Percentiles rank a stretch among this genome's conserved stretches.
Evolutionary conservation across 495 filamentous ascomycete species (phyloP).

Genomic region (Halenospora varia): DNA sequence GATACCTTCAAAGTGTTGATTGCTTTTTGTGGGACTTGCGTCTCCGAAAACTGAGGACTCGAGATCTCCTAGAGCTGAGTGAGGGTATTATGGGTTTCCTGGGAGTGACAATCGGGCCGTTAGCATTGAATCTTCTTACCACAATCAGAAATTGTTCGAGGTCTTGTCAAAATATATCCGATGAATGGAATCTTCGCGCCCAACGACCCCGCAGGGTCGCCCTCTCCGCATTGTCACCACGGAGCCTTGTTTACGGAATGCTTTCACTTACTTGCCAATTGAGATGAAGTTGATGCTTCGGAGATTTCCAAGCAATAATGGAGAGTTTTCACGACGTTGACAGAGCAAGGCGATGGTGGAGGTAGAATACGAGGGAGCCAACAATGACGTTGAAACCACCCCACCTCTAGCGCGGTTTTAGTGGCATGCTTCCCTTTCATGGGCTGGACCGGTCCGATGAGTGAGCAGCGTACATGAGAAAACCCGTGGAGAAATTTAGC

Average conservation of each 20-base stretch:
- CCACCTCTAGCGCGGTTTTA: constrained; percentile 19
- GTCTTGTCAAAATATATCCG: too few species aligned
- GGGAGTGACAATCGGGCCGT: background rate
- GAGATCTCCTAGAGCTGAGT: background rate
- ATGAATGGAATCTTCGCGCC: background rate
- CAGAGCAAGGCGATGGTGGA: background rate
- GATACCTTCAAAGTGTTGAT: constrained; percentile 4
- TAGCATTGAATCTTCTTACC: constrained; percentile 6
- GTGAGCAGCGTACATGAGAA: constrained; percentile 17
- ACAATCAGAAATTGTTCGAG: too few species aligned
- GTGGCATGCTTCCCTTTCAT: too few species aligned
- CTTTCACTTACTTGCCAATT: background rate
- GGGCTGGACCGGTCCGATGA: constrained; percentile 4
- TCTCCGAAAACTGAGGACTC: constrained; percentile 9
- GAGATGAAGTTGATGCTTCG: background rate
- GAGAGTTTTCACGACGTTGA: background rate
- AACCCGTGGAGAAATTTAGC: background rate
- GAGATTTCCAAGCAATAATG: background rate
- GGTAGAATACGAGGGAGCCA: background rate
- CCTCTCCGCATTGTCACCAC: background rate
- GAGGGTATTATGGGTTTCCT: background rate
- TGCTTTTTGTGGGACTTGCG: constrained; percentile 15
- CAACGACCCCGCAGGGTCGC: background rate
- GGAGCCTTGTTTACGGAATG: background rate
- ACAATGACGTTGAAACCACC: constrained; percentile 15